Conservation (phyloP, 805 yeast genomes). For the Aciculoconidium aculeatum region DNA sequence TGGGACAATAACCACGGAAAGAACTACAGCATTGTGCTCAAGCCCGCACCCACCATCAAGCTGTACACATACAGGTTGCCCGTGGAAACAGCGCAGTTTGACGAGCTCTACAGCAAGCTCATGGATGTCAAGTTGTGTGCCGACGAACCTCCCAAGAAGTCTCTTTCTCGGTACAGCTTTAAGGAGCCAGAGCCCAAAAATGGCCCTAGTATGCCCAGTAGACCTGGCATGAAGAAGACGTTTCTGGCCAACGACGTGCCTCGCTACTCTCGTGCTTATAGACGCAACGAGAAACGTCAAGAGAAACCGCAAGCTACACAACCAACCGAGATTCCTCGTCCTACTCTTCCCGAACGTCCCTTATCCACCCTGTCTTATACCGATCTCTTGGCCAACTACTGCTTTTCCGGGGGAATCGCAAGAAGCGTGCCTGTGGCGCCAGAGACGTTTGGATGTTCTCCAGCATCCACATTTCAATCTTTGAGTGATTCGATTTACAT, state of each 20-base stretch:
- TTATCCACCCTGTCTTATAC: conserved; percentile 21
- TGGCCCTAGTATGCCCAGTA: conserved; percentile 2
- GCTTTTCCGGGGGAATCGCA: conserved; percentile 26
- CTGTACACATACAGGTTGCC: conserved; percentile 6
- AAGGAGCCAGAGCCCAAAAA: too few species aligned
- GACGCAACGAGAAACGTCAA: conserved; percentile 10
- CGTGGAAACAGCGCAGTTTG: conserved; percentile 14
- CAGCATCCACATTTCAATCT: conserved; percentile 30
- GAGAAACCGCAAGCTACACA: neutral
- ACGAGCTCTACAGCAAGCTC: conserved; percentile 18
- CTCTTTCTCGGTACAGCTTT: conserved; percentile 13
- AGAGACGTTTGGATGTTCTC: conserved; percentile 14
- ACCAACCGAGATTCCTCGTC: neutral
- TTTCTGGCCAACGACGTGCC: conserved; percentile 17
- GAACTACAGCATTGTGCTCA: conserved; percentile 33
- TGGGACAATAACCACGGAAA: conserved; percentile 36
- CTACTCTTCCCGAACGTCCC: neutral
- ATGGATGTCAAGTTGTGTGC: conserved; percentile 11
- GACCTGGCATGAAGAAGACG: conserved; percentile 17
- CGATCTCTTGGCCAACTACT: conserved; percentile 29
- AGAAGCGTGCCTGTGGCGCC: conserved; percentile 1
- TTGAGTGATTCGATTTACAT: conserved; percentile 29
- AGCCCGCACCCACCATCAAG: conserved; percentile 7
- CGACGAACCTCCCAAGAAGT: conserved; percentile 1
- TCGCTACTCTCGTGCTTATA: conserved; percentile 25